These are phyloP conservation scores for Penicillium nucicola DNA, from an alignment of 495 filamentous ascomycete species.

Conservation along the genomic window DNA sequence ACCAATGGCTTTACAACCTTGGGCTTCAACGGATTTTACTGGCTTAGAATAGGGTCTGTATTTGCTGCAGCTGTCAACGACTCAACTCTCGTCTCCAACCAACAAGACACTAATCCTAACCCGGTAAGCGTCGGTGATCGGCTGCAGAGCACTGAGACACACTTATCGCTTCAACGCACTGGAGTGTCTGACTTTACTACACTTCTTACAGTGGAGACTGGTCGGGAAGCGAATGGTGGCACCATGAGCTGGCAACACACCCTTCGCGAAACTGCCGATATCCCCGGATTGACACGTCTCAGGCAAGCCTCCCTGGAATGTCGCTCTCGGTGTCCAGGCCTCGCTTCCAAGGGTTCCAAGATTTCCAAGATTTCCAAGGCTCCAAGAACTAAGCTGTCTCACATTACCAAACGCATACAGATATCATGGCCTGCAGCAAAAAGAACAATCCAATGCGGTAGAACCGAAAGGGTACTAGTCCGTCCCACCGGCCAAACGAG, in stretches of 20 bases:
- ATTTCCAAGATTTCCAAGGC: not conserved
- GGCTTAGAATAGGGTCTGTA: too few species aligned
- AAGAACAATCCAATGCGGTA: not conserved
- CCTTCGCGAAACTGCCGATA: not conserved
- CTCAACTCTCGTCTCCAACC: not conserved
- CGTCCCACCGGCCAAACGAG: constrained; percentile 6
- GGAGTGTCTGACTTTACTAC: not conserved
- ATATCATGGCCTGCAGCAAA: not conserved
- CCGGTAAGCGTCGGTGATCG: constrained; percentile 14
- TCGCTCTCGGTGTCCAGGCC: not conserved
- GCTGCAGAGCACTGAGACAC: not conserved
- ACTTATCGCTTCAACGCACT: not conserved
- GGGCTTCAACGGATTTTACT: too few species aligned
- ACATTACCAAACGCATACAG: not conserved
- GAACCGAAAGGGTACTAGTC: constrained; percentile 1
- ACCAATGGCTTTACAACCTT: too few species aligned
- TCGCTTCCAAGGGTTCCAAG: constrained; percentile 2
- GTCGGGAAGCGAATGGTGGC: not conserved
- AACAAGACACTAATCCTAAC: constrained; percentile 10
- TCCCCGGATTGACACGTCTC: constrained; percentile 20
- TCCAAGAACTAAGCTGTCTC: not conserved
- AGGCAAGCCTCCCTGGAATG: not conserved
- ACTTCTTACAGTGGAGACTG: not conserved
- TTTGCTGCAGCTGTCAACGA: not conserved
- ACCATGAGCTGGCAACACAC: not conserved